Conservation (phyloP, 179 eudicot genomes). For the Drosera spatulata region DNA sequence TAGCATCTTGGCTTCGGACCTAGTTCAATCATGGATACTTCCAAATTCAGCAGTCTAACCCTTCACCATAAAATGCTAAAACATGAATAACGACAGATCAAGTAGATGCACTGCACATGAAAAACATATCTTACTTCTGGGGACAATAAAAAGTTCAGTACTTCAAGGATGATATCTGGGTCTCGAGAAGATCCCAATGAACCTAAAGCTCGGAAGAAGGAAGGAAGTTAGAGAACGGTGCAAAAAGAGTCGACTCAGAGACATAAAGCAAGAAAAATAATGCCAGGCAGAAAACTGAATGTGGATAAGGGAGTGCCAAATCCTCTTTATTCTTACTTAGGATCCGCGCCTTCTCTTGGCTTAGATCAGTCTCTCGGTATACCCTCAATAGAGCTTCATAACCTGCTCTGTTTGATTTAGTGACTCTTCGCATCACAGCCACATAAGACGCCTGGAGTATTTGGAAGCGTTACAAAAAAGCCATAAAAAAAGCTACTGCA, state of each 20-base stretch:
- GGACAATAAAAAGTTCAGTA: slow-evolving; percentile 66
- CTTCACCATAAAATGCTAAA: too few species aligned
- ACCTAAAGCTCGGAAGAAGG: slow-evolving; percentile 22
- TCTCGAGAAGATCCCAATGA: slow-evolving; percentile 73
- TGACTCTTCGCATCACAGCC: slow-evolving; percentile 73
- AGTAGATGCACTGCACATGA: not conserved
- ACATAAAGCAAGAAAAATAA: not conserved
- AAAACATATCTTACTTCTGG: slow-evolving; percentile 37
- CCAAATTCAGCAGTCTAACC: too few species aligned
- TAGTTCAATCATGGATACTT: slow-evolving; percentile 8
- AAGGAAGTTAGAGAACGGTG: slow-evolving; percentile 1
- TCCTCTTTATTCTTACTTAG: slow-evolving; percentile 31
- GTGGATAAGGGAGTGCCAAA: not conserved
- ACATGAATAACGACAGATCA: not conserved
- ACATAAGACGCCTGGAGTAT: slow-evolving; percentile 71
- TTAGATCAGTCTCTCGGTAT: slow-evolving; percentile 81
- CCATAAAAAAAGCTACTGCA: not conserved
- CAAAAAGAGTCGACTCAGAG: not conserved
- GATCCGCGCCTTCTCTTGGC: slow-evolving; percentile 90
- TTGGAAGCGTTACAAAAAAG: slow-evolving; percentile 1
- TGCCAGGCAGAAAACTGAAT: not conserved
- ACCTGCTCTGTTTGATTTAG: slow-evolving; percentile 49
- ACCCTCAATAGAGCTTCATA: slow-evolving; percentile 68
- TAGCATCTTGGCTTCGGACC: slow-evolving; percentile 93
- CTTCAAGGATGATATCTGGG: slow-evolving; percentile 65